phyloP scores from a whole-genome alignment of 1,139 yeast species.

The Yamadazyma taylorii region DNA sequence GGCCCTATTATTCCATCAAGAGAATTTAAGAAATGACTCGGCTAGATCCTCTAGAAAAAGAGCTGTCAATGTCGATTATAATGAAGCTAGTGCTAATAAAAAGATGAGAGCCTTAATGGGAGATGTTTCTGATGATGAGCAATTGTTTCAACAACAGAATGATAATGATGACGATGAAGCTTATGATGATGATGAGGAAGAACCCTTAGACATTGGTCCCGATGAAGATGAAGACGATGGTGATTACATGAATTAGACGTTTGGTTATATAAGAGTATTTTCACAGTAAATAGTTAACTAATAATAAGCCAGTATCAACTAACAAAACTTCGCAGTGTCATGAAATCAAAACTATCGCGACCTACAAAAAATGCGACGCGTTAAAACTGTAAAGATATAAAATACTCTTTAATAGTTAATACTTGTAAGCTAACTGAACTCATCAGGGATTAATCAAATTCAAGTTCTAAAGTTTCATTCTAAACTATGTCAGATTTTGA shows the following conservation, averaged over 20 bases:
- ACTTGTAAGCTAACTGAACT: too few species aligned
- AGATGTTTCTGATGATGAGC: constrained; percentile 2
- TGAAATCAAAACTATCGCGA: too few species aligned
- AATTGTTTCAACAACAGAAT: constrained; percentile 1
- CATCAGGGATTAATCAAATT: too few species aligned
- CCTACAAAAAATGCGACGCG: constrained; percentile 4
- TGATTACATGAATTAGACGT: constrained; percentile 10
- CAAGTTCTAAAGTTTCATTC: too few species aligned
- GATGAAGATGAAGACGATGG: constrained; percentile 10
- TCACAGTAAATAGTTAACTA: background rate
- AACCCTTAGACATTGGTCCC: constrained; percentile 6
- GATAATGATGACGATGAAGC: constrained; percentile 6
- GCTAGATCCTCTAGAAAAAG: constrained; percentile 14
- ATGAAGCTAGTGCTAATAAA: constrained; percentile 7
- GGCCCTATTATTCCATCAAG: constrained; percentile 20
- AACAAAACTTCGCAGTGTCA: too few species aligned
- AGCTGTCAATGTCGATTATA: constrained; percentile 11
- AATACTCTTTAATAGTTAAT: too few species aligned
- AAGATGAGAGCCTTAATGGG: constrained; percentile 5
- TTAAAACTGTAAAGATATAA: too few species aligned
- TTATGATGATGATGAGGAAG: constrained; percentile 7
- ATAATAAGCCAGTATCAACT: too few species aligned
- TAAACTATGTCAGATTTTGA: constrained; percentile 25
- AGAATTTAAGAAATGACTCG: background rate
- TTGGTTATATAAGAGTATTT: background rate